Evolutionary conservation across 495 filamentous ascomycete genomes (phyloP).

Genomic region (Lepidopterella palustris): DNA sequence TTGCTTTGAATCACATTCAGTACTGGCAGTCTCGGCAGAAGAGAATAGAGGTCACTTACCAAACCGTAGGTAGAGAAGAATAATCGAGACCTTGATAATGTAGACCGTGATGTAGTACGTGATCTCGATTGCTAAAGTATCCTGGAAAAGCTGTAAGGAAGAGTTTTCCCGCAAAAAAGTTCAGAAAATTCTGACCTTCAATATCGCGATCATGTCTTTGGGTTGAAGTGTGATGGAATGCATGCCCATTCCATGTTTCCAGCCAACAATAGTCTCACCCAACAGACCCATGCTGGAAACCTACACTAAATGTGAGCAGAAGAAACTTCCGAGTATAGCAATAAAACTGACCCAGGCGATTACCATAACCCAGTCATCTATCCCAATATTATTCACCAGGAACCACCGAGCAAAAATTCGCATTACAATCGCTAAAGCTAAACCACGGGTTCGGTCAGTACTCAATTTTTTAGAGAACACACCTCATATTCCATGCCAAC

Average conservation of each 20-base stretch:
- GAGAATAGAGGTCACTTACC: slow-evolving; percentile 27
- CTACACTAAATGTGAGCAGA: too few species aligned
- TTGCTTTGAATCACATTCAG: too few species aligned
- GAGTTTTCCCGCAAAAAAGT: too few species aligned
- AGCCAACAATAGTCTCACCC: background rate
- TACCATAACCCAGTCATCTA: background rate
- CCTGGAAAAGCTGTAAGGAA: too few species aligned
- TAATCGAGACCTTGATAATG: slow-evolving; percentile 41
- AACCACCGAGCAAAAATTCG: background rate
- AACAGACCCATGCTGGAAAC: background rate
- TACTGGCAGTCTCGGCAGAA: slow-evolving; percentile 13
- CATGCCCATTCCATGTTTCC: background rate
- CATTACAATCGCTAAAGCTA: background rate
- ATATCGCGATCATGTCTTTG: background rate
- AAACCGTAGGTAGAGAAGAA: slow-evolving; percentile 43
- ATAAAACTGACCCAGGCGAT: background rate
- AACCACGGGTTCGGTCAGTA: background rate
- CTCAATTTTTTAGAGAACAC: background rate
- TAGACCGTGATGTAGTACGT: slow-evolving; percentile 38
- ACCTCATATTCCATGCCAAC: background rate
- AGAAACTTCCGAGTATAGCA: too few species aligned
- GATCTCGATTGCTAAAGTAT: slow-evolving; percentile 37
- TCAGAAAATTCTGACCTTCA: too few species aligned
- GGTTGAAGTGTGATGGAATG: background rate
- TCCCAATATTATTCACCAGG: background rate